A percentile compares a stretch with the other conserved stretches of the same genome.
These are phyloP conservation scores for Paspalum vaginatum DNA, from an alignment of 176 grass and related monocot species.

Conservation along the genomic window DNA sequence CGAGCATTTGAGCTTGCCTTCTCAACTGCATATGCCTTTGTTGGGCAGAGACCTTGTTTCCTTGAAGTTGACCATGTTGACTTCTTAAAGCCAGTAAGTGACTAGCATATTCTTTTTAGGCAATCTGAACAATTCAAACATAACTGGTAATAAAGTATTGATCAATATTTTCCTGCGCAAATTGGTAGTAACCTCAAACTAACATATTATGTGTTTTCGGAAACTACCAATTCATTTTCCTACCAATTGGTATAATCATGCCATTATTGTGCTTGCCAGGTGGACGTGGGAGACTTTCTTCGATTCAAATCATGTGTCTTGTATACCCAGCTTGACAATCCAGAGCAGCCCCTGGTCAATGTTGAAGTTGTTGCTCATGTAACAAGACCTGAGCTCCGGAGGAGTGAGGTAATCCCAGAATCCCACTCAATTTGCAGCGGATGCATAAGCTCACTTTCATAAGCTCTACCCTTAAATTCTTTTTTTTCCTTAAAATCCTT, in stretches of 20 bases:
- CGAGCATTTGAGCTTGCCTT: conserved; percentile 90
- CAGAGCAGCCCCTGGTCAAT: conserved; percentile 78
- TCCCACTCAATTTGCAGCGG: background rate
- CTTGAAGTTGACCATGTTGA: conserved; percentile 98
- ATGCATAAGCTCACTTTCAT: too few relatives aligned
- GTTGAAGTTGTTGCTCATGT: conserved; percentile 97
- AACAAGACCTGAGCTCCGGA: conserved; percentile 91
- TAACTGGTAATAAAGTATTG: background rate
- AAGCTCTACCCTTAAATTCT: background rate
- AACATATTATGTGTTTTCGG: background rate
- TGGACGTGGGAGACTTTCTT: conserved; percentile 97
- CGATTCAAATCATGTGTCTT: conserved; percentile 94
- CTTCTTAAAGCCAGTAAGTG: conserved; percentile 93
- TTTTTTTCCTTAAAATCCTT: too few relatives aligned
- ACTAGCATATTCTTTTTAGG: conserved; percentile 17
- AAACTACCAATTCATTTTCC: background rate
- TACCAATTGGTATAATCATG: conserved; percentile 17
- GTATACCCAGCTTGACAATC: conserved; percentile 85
- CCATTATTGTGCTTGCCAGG: conserved; percentile 44
- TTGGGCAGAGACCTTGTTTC: conserved; percentile 84
- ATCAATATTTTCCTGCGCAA: background rate
- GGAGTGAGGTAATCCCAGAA: conserved; percentile 65
- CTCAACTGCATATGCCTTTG: conserved; percentile 93
- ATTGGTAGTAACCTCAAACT: background rate
- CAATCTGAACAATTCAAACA: background rate